Percentiles rank a stretch among this genome's conserved stretches.
These are phyloP conservation scores for Colletotrichum sp. DNA, from an alignment of 2,329 filamentous ascomycete species.

Conservation along the genomic window DNA sequence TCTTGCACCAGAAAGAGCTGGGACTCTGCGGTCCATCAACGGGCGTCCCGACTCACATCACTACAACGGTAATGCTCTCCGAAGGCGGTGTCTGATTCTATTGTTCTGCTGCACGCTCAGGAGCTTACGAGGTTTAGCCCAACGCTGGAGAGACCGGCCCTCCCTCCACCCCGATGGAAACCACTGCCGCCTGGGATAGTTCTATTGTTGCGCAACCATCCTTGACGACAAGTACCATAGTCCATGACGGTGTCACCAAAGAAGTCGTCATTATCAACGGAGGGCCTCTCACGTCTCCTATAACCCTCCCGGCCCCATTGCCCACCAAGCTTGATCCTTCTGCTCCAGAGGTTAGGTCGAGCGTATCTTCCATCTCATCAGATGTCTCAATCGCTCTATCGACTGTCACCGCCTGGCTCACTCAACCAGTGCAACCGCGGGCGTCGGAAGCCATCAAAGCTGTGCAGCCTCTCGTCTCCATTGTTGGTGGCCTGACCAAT, in stretches of 20 bases:
- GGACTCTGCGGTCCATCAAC: not conserved
- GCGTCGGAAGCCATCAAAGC: not conserved
- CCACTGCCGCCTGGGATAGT: not conserved
- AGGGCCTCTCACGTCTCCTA: not conserved
- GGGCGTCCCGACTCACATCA: not conserved
- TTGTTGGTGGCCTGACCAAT: not conserved
- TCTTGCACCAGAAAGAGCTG: not conserved
- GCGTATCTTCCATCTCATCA: not conserved
- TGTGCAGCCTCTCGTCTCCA: not conserved
- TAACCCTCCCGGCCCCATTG: not conserved
- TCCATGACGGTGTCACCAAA: not conserved
- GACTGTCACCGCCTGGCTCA: not conserved
- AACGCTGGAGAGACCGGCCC: not conserved
- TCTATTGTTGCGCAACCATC: not conserved
- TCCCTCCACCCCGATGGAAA: not conserved
- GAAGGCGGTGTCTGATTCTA: not conserved
- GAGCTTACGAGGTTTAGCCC: fast-evolving
- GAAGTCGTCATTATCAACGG: not conserved
- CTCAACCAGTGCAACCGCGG: not conserved
- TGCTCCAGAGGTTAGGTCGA: fast-evolving
- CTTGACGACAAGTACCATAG: not conserved
- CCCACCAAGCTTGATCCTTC: not conserved
- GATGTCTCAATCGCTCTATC: not conserved
- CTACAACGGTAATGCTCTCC: not conserved
- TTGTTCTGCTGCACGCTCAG: not conserved